These are phyloP conservation scores for Termitomyces sp. DNA, from an alignment of 1,284 basidiomycete species.

Conservation along the genomic window DNA sequence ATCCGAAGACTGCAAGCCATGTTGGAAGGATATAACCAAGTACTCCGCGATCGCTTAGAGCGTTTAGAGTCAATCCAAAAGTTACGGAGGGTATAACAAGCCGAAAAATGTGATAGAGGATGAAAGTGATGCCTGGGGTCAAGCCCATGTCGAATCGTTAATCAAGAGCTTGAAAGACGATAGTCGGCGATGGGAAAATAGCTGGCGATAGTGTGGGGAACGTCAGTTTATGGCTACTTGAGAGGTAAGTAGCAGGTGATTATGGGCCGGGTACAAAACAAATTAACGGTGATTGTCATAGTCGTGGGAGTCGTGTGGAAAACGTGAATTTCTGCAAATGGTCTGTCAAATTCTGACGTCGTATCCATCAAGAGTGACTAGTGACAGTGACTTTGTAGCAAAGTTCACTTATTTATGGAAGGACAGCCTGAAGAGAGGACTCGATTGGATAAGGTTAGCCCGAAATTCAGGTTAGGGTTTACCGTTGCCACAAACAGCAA, in stretches of 20 bases:
- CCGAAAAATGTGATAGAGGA: neutral
- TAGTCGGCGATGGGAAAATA: neutral
- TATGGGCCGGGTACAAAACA: neutral
- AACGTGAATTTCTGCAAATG: neutral
- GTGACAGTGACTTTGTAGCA: too few relatives aligned
- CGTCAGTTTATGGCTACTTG: too few relatives aligned
- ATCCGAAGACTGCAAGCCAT: slow-evolving; percentile 13
- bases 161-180: neutral
- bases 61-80: neutral
- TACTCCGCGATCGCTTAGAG: neutral
- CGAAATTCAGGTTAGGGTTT: slow-evolving; percentile 2
- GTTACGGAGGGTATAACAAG: neutral
- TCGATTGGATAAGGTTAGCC: neutral
- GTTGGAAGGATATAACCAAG: slow-evolving; percentile 16
- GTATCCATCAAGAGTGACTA: too few relatives aligned
- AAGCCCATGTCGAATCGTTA: neutral
- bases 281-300: too few relatives aligned
- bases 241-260: too few relatives aligned
- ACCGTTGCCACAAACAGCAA: neutral
- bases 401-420: too few relatives aligned
- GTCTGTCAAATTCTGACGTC: too few relatives aligned
- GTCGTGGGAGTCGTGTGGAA: neutral
- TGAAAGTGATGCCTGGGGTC: slow-evolving; percentile 6
- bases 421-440: too few relatives aligned
- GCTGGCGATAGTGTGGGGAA: too few relatives aligned